Percentiles rank a stretch among this genome's conserved stretches.
phyloP scores from a whole-genome alignment of 176 grass and related monocot species.

The Cenchrus purpureus region DNA sequence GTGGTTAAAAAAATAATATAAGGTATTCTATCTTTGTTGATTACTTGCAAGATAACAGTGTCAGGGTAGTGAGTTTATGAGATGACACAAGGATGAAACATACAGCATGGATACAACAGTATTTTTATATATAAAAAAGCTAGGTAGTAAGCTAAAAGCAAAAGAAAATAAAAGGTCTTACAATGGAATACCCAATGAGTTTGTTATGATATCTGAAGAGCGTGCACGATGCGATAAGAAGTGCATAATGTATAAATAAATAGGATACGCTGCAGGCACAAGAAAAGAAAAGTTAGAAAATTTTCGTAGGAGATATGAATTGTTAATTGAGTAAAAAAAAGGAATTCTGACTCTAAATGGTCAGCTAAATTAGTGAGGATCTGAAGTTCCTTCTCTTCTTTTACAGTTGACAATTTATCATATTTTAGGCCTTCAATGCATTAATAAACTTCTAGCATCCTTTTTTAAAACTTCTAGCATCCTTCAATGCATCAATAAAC shows the following conservation, averaged over 20 bases:
- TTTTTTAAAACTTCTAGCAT: neutral
- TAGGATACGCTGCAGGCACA: slow-evolving; percentile 74
- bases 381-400: slow-evolving; percentile 20
- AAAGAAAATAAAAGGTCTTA: slow-evolving; percentile 52
- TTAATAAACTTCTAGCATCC: slow-evolving; percentile 2
- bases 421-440: neutral
- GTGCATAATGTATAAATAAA: slow-evolving; percentile 98
- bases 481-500: no score
- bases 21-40: neutral
- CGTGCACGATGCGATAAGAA: slow-evolving; percentile 93
- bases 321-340: neutral
- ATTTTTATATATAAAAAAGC: neutral
- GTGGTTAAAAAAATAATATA: neutral
- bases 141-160: neutral
- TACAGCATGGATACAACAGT: neutral
- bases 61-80: neutral
- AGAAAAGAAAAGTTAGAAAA: slow-evolving; percentile 34
- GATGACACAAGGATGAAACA: neutral
- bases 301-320: slow-evolving; percentile 12
- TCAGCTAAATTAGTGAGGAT: neutral
- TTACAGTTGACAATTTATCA: neutral
- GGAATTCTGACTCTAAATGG: neutral
- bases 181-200: slow-evolving; percentile 73
- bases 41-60: neutral
- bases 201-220: slow-evolving; percentile 96